These are phyloP conservation scores for Neocatenulostroma microsporum DNA, from an alignment of 2,329 filamentous ascomycete genomes.

Conservation along the genomic window DNA sequence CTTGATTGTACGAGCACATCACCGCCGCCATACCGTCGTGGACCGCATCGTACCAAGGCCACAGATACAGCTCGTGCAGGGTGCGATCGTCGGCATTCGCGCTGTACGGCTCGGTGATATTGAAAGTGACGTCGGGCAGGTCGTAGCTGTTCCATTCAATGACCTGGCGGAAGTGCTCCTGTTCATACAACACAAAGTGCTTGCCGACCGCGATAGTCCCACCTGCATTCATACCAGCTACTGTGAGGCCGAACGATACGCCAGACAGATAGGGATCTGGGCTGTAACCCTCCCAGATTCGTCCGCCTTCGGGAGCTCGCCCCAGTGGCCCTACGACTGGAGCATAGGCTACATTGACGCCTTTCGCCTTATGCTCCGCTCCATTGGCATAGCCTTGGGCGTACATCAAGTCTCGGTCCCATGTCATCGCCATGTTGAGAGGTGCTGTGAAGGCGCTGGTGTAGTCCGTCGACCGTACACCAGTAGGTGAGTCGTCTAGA, in stretches of 20 bases:
- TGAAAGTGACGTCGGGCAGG: constrained; percentile 37
- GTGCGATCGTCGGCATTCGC: constrained; percentile 47
- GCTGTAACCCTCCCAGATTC: constrained; percentile 35
- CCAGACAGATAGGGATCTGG: constrained; percentile 17
- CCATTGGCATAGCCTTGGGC: constrained; percentile 47
- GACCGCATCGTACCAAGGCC: constrained; percentile 24
- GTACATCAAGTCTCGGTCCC: constrained; percentile 49
- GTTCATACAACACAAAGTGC: constrained; percentile 49
- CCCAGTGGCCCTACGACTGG: constrained; percentile 58
- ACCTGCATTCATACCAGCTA: constrained; percentile 18
- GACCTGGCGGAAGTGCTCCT: constrained; percentile 35
- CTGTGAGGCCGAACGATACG: constrained; percentile 11
- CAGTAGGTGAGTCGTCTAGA: constrained; percentile 31
- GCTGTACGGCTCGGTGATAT: constrained; percentile 35
- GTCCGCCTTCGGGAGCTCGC: constrained; percentile 19
- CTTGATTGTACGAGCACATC: constrained; percentile 47
- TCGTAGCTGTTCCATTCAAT: too few species aligned
- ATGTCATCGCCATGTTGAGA: constrained; percentile 48
- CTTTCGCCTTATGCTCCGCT: constrained; percentile 28
- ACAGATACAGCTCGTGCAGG: constrained; percentile 50
- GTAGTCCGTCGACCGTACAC: constrained; percentile 64
- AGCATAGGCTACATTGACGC: constrained; percentile 43
- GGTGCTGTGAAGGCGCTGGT: constrained; percentile 70
- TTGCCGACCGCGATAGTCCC: constrained; percentile 38
- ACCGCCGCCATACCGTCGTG: constrained; percentile 18